phyloP scores from a whole-genome alignment of 163 green algal species.

The Smithsoniella earleae region DNA sequence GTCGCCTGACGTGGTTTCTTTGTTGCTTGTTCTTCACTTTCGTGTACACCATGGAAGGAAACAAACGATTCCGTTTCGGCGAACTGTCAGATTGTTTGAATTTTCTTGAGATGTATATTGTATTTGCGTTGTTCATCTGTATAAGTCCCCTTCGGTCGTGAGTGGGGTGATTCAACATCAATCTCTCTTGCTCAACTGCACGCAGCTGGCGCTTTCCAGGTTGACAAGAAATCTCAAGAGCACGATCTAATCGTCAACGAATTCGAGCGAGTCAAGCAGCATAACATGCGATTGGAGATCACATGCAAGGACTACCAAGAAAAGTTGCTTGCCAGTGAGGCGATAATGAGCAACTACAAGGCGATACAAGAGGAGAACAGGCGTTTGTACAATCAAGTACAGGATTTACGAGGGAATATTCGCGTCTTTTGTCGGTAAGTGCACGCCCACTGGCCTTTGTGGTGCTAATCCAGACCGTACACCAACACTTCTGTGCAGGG shows the following conservation, averaged over 20 bases:
- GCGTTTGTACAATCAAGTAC: conserved; percentile 63
- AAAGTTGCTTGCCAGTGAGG: conserved; percentile 17
- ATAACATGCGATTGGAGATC: conserved; percentile 27
- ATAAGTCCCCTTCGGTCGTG: too few relatives aligned
- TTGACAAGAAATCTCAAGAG: conserved; percentile 23
- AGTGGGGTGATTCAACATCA: too few relatives aligned
- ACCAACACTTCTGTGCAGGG: conserved; percentile 17
- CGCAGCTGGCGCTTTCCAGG: conserved; percentile 14
- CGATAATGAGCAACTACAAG: conserved; percentile 30
- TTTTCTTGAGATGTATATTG: too few relatives aligned
- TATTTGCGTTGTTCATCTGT: too few relatives aligned
- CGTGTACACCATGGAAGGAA: too few relatives aligned
- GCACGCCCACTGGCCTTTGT: too few relatives aligned
- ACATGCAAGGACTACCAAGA: conserved; percentile 31
- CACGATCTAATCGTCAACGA: conserved; percentile 26
- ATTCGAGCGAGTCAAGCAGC: conserved; percentile 19
- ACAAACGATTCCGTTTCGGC: too few relatives aligned
- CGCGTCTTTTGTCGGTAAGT: conserved; percentile 70
- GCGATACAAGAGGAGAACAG: conserved; percentile 39
- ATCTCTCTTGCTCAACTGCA: too few relatives aligned
- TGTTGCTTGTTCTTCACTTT: too few relatives aligned
- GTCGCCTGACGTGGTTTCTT: too few relatives aligned
- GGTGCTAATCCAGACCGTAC: background rate
- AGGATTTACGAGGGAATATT: conserved; percentile 83
- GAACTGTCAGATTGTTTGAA: too few relatives aligned